phyloP scores from a whole-genome alignment of 805 yeast species.

The Schizosaccharomyces octosporus region DNA sequence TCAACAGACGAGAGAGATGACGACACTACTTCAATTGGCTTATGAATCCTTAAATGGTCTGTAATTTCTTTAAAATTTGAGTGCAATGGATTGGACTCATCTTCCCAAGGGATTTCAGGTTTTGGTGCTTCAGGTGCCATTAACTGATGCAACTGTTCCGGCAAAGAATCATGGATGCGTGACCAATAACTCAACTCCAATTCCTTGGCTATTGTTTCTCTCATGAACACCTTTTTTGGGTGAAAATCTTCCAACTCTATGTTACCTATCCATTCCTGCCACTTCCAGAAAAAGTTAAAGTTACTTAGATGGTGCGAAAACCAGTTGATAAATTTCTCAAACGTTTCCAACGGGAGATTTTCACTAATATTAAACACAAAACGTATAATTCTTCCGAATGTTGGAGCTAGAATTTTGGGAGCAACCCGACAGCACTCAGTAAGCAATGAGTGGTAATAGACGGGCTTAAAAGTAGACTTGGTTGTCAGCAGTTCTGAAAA shows the following conservation, averaged over 20 bases:
- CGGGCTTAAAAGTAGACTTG: conserved; percentile 32
- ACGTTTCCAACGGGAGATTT: conserved; percentile 49
- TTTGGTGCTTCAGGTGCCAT: conserved; percentile 9
- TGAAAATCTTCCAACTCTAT: conserved; percentile 27
- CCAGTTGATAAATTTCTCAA: conserved; percentile 63
- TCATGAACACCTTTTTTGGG: conserved; percentile 50
- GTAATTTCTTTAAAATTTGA: neutral
- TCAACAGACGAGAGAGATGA: neutral
- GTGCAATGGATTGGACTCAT: neutral
- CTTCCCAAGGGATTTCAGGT: conserved; percentile 18
- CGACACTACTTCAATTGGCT: neutral
- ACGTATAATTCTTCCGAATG: conserved; percentile 75
- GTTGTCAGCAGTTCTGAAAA: conserved; percentile 55
- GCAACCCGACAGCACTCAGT: conserved; percentile 72
- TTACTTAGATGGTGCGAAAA: conserved; percentile 78
- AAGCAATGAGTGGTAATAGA: conserved; percentile 63
- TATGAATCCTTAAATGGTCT: neutral
- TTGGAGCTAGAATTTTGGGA: conserved; percentile 71
- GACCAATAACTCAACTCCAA: conserved; percentile 54
- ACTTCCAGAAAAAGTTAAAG: conserved; percentile 88
- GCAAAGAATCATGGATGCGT: conserved; percentile 48
- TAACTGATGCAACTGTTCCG: conserved; percentile 23
- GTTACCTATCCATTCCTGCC: conserved; percentile 68
- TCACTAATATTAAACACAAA: conserved; percentile 47
- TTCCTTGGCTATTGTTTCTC: conserved; percentile 62